These are phyloP conservation scores for Fraxinus paxiana DNA, from an alignment of 305 asterid species.

Conservation along the genomic window DNA sequence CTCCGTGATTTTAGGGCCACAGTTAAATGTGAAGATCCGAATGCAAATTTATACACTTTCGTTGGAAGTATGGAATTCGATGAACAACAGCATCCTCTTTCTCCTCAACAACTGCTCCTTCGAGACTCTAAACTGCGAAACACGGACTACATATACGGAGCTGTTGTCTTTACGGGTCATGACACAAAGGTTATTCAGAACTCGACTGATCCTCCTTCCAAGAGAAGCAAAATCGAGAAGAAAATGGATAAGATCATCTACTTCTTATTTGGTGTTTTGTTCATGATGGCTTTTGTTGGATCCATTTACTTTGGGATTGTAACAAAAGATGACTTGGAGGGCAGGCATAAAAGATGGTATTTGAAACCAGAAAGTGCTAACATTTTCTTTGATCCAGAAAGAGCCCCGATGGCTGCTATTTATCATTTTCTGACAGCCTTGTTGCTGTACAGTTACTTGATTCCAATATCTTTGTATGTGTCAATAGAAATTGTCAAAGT, in stretches of 20 bases:
- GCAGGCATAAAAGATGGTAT: conserved; percentile 64
- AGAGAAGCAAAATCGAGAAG: conserved; percentile 80
- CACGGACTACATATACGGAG: conserved; percentile 76
- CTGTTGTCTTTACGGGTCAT: conserved; percentile 83
- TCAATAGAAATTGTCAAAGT: conserved; percentile 88
- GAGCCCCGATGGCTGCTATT: conserved; percentile 65
- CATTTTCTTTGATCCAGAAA: conserved; percentile 65
- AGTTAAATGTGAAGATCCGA: conserved; percentile 84
- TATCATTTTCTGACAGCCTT: conserved; percentile 78
- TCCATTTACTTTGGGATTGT: conserved; percentile 75
- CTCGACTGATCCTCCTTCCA: conserved; percentile 87
- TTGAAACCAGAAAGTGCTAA: conserved; percentile 49
- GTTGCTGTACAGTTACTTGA: conserved; percentile 68
- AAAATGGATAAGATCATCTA: conserved; percentile 80
- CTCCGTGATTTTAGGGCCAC: conserved; percentile 50
- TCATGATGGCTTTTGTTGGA: conserved; percentile 57
- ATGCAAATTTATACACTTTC: conserved; percentile 67
- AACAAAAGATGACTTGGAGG: conserved; percentile 53
- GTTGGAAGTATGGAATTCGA: conserved; percentile 70
- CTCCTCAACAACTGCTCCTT: conserved; percentile 82
- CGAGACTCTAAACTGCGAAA: conserved; percentile 79
- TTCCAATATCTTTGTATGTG: conserved; percentile 83
- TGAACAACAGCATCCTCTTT: conserved; percentile 60
- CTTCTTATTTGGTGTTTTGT: conserved; percentile 64
- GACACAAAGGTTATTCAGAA: conserved; percentile 95